A percentile compares a stretch with the other conserved stretches of the same genome.
These are phyloP conservation scores for Pelagomonas calceolata DNA, from an alignment of 108 stramenopile species.

Conservation along the genomic window DNA sequence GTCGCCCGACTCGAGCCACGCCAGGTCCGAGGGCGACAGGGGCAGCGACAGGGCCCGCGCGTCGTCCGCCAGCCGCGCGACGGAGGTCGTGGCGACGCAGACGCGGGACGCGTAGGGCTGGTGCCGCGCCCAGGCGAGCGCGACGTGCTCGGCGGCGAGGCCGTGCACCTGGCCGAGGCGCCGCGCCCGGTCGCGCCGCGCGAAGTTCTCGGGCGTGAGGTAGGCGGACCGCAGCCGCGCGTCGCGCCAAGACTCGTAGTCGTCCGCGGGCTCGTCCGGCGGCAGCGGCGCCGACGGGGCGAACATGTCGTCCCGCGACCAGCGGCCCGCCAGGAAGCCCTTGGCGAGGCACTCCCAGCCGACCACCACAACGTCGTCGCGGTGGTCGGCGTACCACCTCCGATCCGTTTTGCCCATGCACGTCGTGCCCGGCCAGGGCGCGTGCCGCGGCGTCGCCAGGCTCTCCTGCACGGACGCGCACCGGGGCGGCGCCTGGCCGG, in stretches of 20 bases:
- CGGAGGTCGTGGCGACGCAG: not conserved
- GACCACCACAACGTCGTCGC: not conserved
- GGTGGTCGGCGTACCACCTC: not conserved
- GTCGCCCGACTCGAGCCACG: not conserved
- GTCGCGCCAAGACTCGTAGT: not conserved
- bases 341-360: not conserved
- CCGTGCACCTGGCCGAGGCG: not conserved
- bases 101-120: not conserved
- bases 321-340: not conserved
- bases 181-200: not conserved
- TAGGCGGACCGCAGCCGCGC: not conserved
- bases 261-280: not conserved
- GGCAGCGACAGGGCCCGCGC: not conserved
- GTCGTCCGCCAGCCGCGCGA: not conserved
- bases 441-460: not conserved
- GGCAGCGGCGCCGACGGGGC: not conserved
- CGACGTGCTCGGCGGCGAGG: not conserved
- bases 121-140: not conserved
- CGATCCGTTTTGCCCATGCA: not conserved
- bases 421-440: not conserved
- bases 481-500: not conserved
- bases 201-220: not conserved
- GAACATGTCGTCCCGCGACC: not conserved
- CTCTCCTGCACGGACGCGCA: not conserved
- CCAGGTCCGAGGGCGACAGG: not conserved